Base-by-base conservation (phyloP, 441 rosid genomes). In the Populus trichocarpa region DNA sequence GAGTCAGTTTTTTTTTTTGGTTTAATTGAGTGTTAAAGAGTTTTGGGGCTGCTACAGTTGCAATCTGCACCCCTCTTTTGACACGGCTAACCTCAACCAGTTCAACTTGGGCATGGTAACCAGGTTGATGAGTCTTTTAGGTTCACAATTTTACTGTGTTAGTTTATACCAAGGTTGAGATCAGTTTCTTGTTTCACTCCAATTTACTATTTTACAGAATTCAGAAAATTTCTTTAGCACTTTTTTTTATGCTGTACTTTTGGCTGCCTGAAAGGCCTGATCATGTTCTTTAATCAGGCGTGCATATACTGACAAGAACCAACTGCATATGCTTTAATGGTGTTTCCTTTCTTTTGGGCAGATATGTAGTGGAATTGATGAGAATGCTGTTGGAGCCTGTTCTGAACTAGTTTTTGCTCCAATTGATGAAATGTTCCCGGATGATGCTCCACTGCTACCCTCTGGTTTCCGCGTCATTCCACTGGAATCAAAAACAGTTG, bases 391-490 rank as follows among this genome's bases (percentile, higher is more conserved):
- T 14, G 99, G 99, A 77, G 90, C 93, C 53, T 93, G 99, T 87
- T 87, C 99, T 0, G 98, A 97, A 71, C 96, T 97, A 33, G 90
- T 97, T 69, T 97, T 92, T 84, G 99, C 99, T 28, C 99, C 99
- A 8, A 97, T 97, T 57, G 97, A 97, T 75, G 99, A 95, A 77
- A 89, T 91, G 97, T 97, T 97, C 78, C 98, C 97, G 0, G 99
- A 97, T 84, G 98, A 97, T 90, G 99, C 97, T 79, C 96, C 97
- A 1, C 75, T 97, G 74, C 82, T 97, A 46, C 99, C 99, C 14
- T 97, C 99, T 77, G 99, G 99, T 66, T 95, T 97, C 84, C 96
- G 99, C 22, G 80, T 97, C 80, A 97, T 97, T 74, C 99, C 98
- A 0, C 68, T 97, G 84, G 98, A 93, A 72, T 86, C 99, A 71